Percentiles rank a stretch among this genome's conserved stretches.
phyloP scores from a whole-genome alignment of 139 green algal species.

The Zygnema circumcarinatum region DNA sequence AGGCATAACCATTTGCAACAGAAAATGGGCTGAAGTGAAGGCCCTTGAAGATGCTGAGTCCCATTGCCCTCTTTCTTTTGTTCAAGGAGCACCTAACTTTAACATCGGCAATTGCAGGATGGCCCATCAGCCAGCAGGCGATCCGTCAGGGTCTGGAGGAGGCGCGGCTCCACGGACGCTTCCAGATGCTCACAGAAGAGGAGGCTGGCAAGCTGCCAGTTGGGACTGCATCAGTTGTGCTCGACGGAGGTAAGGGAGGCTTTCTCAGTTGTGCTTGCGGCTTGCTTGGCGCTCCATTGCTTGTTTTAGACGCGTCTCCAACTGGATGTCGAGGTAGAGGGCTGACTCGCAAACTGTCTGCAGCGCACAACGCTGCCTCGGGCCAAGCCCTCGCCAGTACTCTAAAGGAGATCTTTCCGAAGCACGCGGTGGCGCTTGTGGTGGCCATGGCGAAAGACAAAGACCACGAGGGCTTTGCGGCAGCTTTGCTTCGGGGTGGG shows the following conservation, averaged over 20 bases:
- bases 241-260: slow-evolving; percentile 22
- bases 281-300: too few species aligned
- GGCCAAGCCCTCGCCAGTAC: neutral
- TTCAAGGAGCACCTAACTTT: too few species aligned
- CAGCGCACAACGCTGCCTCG: slow-evolving; percentile 6
- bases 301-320: too few species aligned
- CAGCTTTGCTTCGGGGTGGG: neutral
- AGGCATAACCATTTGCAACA: too few species aligned
- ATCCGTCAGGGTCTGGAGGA: neutral
- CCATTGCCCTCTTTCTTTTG: too few species aligned
- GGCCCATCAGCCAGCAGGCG: neutral
- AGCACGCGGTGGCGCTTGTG: neutral
- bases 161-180: neutral
- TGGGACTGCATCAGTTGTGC: neutral
- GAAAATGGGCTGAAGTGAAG: too few species aligned
- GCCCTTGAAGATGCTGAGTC: too few species aligned
- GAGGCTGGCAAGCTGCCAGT: neutral
- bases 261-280: too few species aligned
- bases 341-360: too few species aligned
- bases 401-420: neutral
- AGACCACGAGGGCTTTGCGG: slow-evolving; percentile 9
- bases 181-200: slow-evolving; percentile 6
- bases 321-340: too few species aligned
- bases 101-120: too few species aligned
- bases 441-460: slow-evolving; percentile 35